phyloP scores from a whole-genome alignment of 1,139 yeast genomes.

The Petasospora rhodanensis region DNA sequence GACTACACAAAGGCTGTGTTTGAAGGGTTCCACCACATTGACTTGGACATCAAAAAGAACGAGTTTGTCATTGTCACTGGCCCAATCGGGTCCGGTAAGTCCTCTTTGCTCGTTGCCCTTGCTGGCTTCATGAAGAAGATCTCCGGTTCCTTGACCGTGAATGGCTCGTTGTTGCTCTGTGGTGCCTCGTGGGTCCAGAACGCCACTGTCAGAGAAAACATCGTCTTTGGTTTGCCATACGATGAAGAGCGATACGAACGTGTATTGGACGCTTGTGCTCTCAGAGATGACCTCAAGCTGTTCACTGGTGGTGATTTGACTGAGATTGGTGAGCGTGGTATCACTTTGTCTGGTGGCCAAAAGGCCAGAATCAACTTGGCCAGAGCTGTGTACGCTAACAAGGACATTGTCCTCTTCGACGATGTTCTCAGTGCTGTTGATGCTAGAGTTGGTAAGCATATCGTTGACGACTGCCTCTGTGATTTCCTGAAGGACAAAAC shows the following conservation, averaged over 20 bases:
- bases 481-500: slow-evolving; percentile 59
- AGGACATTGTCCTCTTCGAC: slow-evolving; percentile 67
- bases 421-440: slow-evolving; percentile 92
- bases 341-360: slow-evolving; percentile 90
- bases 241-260: slow-evolving; percentile 50
- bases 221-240: slow-evolving; percentile 59
- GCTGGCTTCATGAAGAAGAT: slow-evolving; percentile 45
- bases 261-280: slow-evolving; percentile 45
- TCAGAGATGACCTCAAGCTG: slow-evolving; percentile 61
- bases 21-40: slow-evolving; percentile 28
- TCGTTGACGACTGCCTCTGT: slow-evolving; percentile 63
- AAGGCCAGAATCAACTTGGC: slow-evolving; percentile 75
- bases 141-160: slow-evolving; percentile 36
- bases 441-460: slow-evolving; percentile 82
- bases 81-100: slow-evolving; percentile 45
- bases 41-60: slow-evolving; percentile 35
- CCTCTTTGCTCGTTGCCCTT: slow-evolving; percentile 43
- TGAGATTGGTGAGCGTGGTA: slow-evolving; percentile 91
- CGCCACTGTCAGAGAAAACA: slow-evolving; percentile 71
- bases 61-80: slow-evolving; percentile 46
- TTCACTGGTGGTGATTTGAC: slow-evolving; percentile 81
- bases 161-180: slow-evolving; percentile 35
- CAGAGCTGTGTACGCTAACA: slow-evolving; percentile 71
- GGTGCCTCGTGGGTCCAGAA: slow-evolving; percentile 82
- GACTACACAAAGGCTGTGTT: slow-evolving; percentile 19